These are phyloP conservation scores for Diaporthe sp. DNA, from an alignment of 2,329 filamentous ascomycete genomes.

Conservation along the genomic window DNA sequence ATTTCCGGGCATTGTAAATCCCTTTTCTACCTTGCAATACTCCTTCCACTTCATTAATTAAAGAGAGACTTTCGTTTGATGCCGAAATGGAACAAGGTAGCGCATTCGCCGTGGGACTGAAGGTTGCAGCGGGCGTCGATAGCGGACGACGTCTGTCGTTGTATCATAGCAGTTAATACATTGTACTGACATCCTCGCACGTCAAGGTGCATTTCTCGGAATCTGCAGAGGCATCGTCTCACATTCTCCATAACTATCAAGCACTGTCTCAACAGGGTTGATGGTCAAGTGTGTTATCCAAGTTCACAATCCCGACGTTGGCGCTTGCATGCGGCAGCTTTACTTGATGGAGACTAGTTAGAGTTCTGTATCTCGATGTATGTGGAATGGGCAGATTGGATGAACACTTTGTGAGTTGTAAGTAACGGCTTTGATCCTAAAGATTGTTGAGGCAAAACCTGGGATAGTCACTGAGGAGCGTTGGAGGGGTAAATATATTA, in stretches of 20 bases:
- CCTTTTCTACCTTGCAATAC: too few species aligned
- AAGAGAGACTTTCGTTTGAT: slow-evolving; percentile 14
- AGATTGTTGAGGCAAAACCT: neutral
- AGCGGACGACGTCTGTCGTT: neutral
- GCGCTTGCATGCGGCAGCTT: slow-evolving; percentile 17
- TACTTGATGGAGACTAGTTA: neutral
- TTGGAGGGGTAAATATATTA: neutral
- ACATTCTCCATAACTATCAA: slow-evolving; percentile 14
- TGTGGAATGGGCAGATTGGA: neutral
- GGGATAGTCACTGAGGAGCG: neutral
- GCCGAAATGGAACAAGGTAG: slow-evolving; percentile 3
- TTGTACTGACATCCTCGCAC: neutral
- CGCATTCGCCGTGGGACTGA: slow-evolving; percentile 12
- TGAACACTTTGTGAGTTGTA: neutral
- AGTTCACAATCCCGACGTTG: neutral
- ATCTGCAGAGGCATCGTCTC: neutral
- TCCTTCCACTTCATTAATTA: too few species aligned
- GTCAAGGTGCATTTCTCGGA: neutral
- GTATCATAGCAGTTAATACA: neutral
- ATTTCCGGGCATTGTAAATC: too few species aligned
- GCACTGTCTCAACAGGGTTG: neutral
- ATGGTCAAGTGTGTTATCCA: neutral
- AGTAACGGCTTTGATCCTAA: neutral
- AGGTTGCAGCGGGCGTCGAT: slow-evolving; percentile 23
- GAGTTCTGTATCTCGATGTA: neutral